Base-by-base conservation (phyloP, 202 grass and related monocot genomes). In the Zizania palustris region DNA sequence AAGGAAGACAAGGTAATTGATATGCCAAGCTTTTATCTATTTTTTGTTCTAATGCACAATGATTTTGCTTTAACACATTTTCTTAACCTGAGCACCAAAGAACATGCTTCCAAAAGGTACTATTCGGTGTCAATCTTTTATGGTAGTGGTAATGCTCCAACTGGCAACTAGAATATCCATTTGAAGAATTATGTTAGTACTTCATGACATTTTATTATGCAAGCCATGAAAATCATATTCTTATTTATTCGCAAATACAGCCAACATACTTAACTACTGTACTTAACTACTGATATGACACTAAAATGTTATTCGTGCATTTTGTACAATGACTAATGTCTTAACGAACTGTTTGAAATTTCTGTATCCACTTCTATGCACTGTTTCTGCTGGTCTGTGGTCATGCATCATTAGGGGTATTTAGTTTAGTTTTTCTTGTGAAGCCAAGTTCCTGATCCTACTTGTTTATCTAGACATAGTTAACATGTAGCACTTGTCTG, bases 1-100 rank as follows among this genome's bases (percentile, higher is more conserved):
- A 90, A 97, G 83, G 94, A 94, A 51, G 94, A 94, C 48, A 94
- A 94, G 94, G 94, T 97, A 90, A 57, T 42, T 4, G 1, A 0
- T 3, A 10, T 58, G 2, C 12, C 49, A 7, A 49, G 21, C 43
- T 58, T 41, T 62, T 54, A 18, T 16, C 58, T 5, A 1, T 65
- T 72, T 72, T 81, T 18, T 11, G 60, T 41, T 45, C 3, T 56
- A 16, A 53, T 67, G 5, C 9, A 20, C 0, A n/a, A 48, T 5
- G 11, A 9, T 7, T 2, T 55, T 55, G 51, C n/a, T 55, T 55
- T 55, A 20, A 55, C 9, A 0, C 16, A 74, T 20, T 9, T 45
- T 60, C 22, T 1, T 2, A 71, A 21, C 22, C 7, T n/a, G 5
- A 45, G 55, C 19, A 41, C 11, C 13, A 77, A 44, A 43, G 20